Evolutionary conservation across 371 early-diverging fungal species (phyloP).

Genomic region (Actinomucor elegans): DNA sequence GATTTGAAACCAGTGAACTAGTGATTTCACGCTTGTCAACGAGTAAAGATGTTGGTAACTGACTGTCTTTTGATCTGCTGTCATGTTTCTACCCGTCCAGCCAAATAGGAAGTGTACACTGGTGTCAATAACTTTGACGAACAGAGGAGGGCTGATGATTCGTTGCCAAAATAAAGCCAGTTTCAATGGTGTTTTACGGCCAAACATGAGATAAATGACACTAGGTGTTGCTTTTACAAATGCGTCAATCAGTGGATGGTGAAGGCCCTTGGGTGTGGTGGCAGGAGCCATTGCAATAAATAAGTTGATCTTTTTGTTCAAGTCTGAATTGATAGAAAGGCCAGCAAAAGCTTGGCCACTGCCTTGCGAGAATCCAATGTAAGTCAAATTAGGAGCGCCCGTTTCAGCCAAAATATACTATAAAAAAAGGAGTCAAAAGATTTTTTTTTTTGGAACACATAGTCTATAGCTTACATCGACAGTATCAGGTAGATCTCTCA

Average conservation of each 20-base stretch:
- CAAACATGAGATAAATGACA: constrained; percentile 91
- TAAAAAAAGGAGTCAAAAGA: neutral
- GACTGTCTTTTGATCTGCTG: constrained; percentile 71
- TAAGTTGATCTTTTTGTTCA: constrained; percentile 82
- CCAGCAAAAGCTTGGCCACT: constrained; percentile 92
- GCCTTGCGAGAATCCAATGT: constrained; percentile 97
- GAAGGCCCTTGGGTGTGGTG: constrained; percentile 83
- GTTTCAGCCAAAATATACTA: constrained; percentile 83
- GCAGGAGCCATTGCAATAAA: constrained; percentile 94
- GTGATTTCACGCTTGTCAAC: constrained; percentile 84
- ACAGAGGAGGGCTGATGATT: constrained; percentile 75
- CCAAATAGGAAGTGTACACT: constrained; percentile 81
- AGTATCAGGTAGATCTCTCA: constrained; percentile 84
- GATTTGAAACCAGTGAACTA: constrained; percentile 97
- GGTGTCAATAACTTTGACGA: constrained; percentile 75
- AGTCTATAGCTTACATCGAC: constrained; percentile 65
- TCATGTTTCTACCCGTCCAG: constrained; percentile 79
- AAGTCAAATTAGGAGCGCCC: constrained; percentile 76
- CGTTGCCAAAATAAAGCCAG: constrained; percentile 88
- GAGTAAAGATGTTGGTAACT: constrained; percentile 91
- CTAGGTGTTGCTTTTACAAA: constrained; percentile 86
- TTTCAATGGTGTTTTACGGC: constrained; percentile 77
- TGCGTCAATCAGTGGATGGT: constrained; percentile 80
- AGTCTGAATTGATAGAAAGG: constrained; percentile 73
- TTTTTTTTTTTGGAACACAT: no score